These are phyloP conservation scores for Nothomitra cinnamomea DNA, from an alignment of 2,329 filamentous ascomycete species.

Conservation along the genomic window DNA sequence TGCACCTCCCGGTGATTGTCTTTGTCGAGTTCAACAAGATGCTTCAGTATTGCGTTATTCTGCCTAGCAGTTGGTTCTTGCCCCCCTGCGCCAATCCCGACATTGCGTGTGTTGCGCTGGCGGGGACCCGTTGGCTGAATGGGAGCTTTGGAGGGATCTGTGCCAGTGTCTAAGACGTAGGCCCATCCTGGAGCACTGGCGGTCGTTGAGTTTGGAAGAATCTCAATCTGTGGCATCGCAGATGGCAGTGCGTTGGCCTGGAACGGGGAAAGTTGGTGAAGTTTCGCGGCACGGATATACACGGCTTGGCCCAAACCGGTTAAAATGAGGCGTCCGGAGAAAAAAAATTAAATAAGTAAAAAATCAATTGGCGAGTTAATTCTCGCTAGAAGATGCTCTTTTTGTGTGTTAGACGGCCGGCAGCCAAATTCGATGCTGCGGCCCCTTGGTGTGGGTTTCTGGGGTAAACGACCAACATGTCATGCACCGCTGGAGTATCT, in stretches of 20 bases:
- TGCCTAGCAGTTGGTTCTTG: slow-evolving; percentile 65
- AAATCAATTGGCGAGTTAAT: no score
- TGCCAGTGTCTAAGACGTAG: slow-evolving; percentile 62
- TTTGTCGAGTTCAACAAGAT: slow-evolving; percentile 65
- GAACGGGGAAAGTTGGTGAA: no score
- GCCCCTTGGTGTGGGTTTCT: no score
- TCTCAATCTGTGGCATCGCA: slow-evolving; percentile 56
- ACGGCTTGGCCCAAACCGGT: no score
- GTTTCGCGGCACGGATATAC: no score
- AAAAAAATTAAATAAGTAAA: no score
- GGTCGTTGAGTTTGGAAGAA: slow-evolving; percentile 55
- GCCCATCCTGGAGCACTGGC: slow-evolving; percentile 74
- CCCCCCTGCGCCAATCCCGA: slow-evolving; percentile 30
- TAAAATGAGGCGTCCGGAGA: no score
- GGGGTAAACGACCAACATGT: no score
- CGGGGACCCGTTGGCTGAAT: slow-evolving; percentile 35
- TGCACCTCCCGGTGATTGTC: slow-evolving; percentile 58
- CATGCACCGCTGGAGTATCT: no score
- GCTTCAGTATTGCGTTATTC: slow-evolving; percentile 63
- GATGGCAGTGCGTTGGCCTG: not conserved
- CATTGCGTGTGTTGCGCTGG: slow-evolving; percentile 53
- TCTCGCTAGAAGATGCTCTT: no score
- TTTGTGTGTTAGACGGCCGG: no score
- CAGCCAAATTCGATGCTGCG: no score
- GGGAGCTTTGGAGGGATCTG: slow-evolving; percentile 35